Conservation (phyloP, 371 early-diverging fungal species). For the Mucor circinelloides region DNA sequence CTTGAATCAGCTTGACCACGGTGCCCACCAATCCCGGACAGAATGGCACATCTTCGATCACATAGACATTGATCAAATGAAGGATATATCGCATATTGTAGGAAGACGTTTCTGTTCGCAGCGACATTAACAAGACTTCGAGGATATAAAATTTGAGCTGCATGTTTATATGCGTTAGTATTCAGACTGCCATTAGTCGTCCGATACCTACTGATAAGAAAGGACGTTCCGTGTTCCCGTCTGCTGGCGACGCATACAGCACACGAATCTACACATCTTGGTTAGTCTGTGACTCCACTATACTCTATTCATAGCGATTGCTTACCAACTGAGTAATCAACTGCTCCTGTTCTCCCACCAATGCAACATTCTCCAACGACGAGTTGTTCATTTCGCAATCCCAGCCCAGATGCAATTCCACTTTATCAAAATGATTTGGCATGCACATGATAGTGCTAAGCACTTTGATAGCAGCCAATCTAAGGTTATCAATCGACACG, state of each 20-base stretch:
- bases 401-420: constrained; percentile 58
- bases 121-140: constrained; percentile 67
- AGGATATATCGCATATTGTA: constrained; percentile 71
- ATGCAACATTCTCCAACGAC: constrained; percentile 1
- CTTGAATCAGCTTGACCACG: constrained; percentile 73
- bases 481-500: constrained; percentile 64
- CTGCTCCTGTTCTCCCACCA: constrained; percentile 58
- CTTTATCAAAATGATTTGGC: constrained; percentile 59
- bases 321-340: constrained; percentile 56
- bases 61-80: constrained; percentile 74
- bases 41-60: constrained; percentile 75
- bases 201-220: constrained; percentile 44
- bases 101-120: constrained; percentile 68
- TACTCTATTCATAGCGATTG: too few relatives aligned
- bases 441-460: constrained; percentile 69
- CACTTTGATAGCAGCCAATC: constrained; percentile 69
- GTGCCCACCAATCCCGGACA: constrained; percentile 74
- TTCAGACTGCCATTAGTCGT: neutral
- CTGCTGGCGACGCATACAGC: constrained; percentile 48
- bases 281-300: neutral
- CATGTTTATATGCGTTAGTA: neutral
- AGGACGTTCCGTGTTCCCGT: constrained; percentile 33
- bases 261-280: constrained; percentile 51
- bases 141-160: constrained; percentile 73
- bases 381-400: constrained; percentile 47